Percentiles rank a stretch among this genome's conserved stretches.
Evolutionary conservation across 208 protist species (phyloP).

Genomic region (Leishmania lainsoni): DNA sequence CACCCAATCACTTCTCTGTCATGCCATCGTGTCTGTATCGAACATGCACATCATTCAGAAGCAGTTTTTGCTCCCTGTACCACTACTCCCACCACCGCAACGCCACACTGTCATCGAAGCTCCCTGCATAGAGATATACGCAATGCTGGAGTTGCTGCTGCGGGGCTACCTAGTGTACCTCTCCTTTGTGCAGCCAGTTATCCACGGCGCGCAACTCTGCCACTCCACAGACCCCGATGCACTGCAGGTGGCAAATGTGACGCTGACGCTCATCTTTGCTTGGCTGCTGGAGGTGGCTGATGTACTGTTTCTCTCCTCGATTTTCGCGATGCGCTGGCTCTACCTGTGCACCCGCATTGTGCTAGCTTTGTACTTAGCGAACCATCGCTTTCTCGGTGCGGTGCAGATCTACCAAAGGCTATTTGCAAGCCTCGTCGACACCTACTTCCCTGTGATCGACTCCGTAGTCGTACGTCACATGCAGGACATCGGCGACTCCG

Average conservation of each 20-base stretch:
- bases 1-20: neutral
- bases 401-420: conserved; percentile 50
- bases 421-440: conserved; percentile 46
- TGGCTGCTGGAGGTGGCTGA: conserved; percentile 69
- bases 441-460: conserved; percentile 61
- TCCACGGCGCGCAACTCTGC: conserved; percentile 67
- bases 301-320: conserved; percentile 51
- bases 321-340: conserved; percentile 61
- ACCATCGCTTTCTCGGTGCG: conserved; percentile 67
- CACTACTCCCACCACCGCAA: neutral
- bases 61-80: neutral
- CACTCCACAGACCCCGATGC: conserved; percentile 37
- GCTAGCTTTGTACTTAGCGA: conserved; percentile 60
- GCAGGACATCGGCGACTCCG: conserved; percentile 47
- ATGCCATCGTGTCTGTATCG: neutral
- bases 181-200: conserved; percentile 64
- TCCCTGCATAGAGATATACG: neutral
- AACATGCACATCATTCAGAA: neutral
- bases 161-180: conserved; percentile 54
- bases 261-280: conserved; percentile 70
- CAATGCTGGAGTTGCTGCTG: conserved; percentile 34
- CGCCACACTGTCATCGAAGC: neutral
- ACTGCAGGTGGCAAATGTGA: conserved; percentile 64
- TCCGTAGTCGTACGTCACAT: conserved; percentile 57
- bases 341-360: conserved; percentile 62